Percentiles rank a stretch among this genome's conserved stretches.
Conservation (phyloP, 257 asterid species). For the Buddleja alternifolia region DNA sequence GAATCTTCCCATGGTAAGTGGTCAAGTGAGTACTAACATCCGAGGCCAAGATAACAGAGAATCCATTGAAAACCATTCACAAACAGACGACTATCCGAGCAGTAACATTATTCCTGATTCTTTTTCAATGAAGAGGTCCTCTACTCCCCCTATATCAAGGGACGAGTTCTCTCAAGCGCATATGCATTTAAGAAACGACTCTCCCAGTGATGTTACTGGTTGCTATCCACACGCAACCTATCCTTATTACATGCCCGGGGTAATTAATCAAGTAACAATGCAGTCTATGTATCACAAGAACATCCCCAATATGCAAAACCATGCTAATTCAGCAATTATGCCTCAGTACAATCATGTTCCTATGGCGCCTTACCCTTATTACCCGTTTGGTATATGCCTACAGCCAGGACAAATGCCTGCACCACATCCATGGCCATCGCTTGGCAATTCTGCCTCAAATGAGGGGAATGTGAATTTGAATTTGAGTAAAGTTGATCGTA, state of each 20-base stretch:
- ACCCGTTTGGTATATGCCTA: conserved; percentile 68
- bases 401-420: conserved; percentile 73
- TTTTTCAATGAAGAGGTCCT: conserved; percentile 50
- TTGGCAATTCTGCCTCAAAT: conserved; percentile 44
- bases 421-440: conserved; percentile 65
- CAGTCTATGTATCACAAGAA: conserved; percentile 55
- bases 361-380: conserved; percentile 65
- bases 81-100: conserved; percentile 53
- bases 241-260: conserved; percentile 70
- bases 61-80: conserved; percentile 39
- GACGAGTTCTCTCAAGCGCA: conserved; percentile 52
- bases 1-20: conserved; percentile 31
- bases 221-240: conserved; percentile 52
- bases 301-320: conserved; percentile 53
- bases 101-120: conserved; percentile 50
- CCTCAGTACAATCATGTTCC: conserved; percentile 71
- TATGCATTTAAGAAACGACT: conserved; percentile 43
- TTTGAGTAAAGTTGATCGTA: conserved; percentile 55
- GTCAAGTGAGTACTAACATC: conserved; percentile 38
- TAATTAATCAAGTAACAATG: conserved; percentile 65
- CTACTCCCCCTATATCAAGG: conserved; percentile 55
- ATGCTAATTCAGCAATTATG: conserved; percentile 46
- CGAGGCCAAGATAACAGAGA: conserved; percentile 38
- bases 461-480: conserved; percentile 50
- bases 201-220: conserved; percentile 47